Conservation (phyloP, 2,329 filamentous ascomycete species). For the Gliomastix tumulicola region DNA sequence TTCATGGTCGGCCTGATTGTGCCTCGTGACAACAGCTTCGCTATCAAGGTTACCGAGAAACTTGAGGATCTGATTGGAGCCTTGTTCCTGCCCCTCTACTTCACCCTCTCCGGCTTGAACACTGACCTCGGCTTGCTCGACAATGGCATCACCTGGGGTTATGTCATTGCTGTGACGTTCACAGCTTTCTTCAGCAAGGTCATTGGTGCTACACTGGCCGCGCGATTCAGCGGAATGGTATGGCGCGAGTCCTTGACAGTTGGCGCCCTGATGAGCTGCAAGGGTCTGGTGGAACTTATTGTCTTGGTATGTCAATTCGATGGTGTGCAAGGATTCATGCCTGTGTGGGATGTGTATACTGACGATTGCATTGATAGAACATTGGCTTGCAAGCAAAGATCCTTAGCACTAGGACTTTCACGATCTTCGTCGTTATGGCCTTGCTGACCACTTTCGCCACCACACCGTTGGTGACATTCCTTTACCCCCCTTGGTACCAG, state of each 20-base stretch:
- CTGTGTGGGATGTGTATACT: not conserved
- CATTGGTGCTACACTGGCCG: slow-evolving; percentile 72
- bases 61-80: slow-evolving; percentile 85
- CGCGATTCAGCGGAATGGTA: slow-evolving; percentile 66
- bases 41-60: slow-evolving; percentile 87
- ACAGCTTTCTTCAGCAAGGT: slow-evolving; percentile 85
- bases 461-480: slow-evolving; percentile 63
- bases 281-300: slow-evolving; percentile 89
- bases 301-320: slow-evolving; percentile 66
- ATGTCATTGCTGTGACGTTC: slow-evolving; percentile 74
- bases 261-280: slow-evolving; percentile 79
- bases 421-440: slow-evolving; percentile 93
- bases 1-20: slow-evolving; percentile 87
- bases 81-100: slow-evolving; percentile 85
- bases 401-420: slow-evolving; percentile 74
- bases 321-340: no score
- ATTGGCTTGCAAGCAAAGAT: slow-evolving; percentile 80
- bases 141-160: slow-evolving; percentile 78
- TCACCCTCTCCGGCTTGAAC: slow-evolving; percentile 82
- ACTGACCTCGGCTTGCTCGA: slow-evolving; percentile 83
- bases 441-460: slow-evolving; percentile 79
- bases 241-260: slow-evolving; percentile 90
- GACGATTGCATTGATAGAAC: slow-evolving; percentile 30
- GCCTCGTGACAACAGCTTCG: slow-evolving; percentile 83
- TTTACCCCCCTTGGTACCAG: slow-evolving; percentile 65